These are phyloP conservation scores for Aspergillus coremiiformis DNA, from an alignment of 495 filamentous ascomycete species.

Conservation along the genomic window DNA sequence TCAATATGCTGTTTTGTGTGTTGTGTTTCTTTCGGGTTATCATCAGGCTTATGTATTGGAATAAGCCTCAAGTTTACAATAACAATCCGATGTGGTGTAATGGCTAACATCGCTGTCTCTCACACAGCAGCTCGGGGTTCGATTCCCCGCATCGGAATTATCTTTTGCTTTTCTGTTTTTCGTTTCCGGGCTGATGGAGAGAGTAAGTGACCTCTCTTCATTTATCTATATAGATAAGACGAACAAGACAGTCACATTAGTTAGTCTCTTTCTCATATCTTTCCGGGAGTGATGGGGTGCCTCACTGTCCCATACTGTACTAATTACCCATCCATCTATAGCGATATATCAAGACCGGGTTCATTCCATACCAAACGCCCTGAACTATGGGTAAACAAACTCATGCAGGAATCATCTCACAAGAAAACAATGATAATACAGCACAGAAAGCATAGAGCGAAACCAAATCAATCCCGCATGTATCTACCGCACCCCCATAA, in stretches of 20 bases:
- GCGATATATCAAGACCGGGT: background rate
- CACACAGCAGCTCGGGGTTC: conserved; percentile 30
- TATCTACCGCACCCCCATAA: background rate
- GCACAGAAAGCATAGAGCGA: too few species aligned
- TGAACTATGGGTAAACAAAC: background rate
- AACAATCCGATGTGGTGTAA: conserved; percentile 28
- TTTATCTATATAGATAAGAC: too few species aligned
- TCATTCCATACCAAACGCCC: background rate
- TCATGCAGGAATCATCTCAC: background rate
- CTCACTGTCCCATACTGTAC: background rate
- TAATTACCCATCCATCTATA: background rate
- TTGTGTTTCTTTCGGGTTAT: too few species aligned
- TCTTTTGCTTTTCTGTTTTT: conserved; percentile 6
- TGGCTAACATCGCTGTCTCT: conserved; percentile 27
- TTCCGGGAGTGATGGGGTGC: too few species aligned
- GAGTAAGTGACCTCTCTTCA: background rate
- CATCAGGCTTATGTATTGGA: background rate
- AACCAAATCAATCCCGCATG: too few species aligned
- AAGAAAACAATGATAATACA: background rate
- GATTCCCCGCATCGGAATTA: conserved; percentile 27
- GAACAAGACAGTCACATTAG: too few species aligned
- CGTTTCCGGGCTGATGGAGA: background rate
- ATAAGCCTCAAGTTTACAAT: background rate
- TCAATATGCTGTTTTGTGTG: too few species aligned
- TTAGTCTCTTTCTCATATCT: too few species aligned